A percentile compares a stretch with the other conserved stretches of the same genome.
Evolutionary conservation across 495 filamentous ascomycete species (phyloP).

Genomic region (Letharia columbiana): DNA sequence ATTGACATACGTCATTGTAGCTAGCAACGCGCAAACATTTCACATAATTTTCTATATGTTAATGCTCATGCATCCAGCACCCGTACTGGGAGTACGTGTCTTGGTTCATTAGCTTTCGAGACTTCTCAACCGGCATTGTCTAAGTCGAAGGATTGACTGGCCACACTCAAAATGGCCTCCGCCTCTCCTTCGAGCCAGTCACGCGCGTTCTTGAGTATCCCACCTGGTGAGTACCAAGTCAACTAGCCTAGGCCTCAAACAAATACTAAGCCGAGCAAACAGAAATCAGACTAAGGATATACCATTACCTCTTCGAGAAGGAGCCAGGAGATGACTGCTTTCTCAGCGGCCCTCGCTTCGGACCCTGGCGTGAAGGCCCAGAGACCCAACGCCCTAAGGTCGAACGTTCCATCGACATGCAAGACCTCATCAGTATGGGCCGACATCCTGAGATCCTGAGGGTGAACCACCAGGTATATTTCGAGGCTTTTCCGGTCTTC

Average conservation of each 20-base stretch:
- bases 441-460: constrained; percentile 1
- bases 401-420: not conserved
- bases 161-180: not conserved
- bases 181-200: not conserved
- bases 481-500: constrained; percentile 1
- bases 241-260: not conserved
- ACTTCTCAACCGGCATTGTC: not conserved
- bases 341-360: not conserved
- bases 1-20: not conserved
- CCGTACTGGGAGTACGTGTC: not conserved
- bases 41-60: not conserved
- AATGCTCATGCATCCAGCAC: not conserved
- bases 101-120: not conserved
- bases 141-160: not conserved
- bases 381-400: not conserved
- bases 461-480: not conserved
- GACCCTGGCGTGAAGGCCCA: not conserved
- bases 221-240: not conserved
- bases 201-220: not conserved
- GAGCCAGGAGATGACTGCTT: not conserved
- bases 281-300: not conserved
- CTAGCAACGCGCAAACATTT: not conserved
- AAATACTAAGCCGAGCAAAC: not conserved
- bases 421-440: not conserved
- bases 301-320: not conserved